phyloP scores from a whole-genome alignment of 148 eudicot genomes.

The Linanthus parryae region DNA sequence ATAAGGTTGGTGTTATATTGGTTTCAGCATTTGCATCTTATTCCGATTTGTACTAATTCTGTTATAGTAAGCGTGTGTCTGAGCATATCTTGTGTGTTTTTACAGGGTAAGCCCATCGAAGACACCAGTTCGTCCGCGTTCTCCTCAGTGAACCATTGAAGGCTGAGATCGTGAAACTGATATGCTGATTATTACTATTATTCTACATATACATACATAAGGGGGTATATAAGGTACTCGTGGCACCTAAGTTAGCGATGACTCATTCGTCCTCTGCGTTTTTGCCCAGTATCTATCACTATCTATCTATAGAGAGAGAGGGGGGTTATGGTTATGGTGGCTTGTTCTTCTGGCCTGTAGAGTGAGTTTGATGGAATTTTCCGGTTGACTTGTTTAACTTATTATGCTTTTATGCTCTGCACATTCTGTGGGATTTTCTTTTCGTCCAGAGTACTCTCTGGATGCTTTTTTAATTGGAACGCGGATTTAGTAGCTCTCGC shows the following conservation, averaged over 20 bases:
- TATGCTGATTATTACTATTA: conserved; percentile 10
- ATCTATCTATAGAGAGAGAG: conserved; percentile 9
- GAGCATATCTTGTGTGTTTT: neutral
- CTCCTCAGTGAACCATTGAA: conserved; percentile 42
- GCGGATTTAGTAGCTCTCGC: too few species aligned
- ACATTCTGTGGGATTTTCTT: too few species aligned
- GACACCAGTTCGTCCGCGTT: conserved; percentile 79
- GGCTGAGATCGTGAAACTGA: conserved; percentile 7
- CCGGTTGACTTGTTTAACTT: too few species aligned
- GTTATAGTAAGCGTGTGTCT: neutral
- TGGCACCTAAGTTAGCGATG: conserved; percentile 17
- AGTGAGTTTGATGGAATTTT: too few species aligned
- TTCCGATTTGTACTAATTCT: too few species aligned
- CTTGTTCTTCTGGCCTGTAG: too few species aligned
- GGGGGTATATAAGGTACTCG: conserved; percentile 20
- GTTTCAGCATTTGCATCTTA: neutral
- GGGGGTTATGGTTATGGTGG: too few species aligned
- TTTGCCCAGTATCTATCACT: conserved; percentile 21
- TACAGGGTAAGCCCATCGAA: conserved; percentile 92
- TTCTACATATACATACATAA: conserved; percentile 9
- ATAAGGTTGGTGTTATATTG: conserved; percentile 38
- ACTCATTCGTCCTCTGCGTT: conserved; percentile 2
- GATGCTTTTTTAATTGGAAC: too few species aligned
- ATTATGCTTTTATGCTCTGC: too few species aligned
- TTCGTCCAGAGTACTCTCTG: too few species aligned